Conservation (phyloP, 345 rosid species). For the Stellera chamaejasme region DNA sequence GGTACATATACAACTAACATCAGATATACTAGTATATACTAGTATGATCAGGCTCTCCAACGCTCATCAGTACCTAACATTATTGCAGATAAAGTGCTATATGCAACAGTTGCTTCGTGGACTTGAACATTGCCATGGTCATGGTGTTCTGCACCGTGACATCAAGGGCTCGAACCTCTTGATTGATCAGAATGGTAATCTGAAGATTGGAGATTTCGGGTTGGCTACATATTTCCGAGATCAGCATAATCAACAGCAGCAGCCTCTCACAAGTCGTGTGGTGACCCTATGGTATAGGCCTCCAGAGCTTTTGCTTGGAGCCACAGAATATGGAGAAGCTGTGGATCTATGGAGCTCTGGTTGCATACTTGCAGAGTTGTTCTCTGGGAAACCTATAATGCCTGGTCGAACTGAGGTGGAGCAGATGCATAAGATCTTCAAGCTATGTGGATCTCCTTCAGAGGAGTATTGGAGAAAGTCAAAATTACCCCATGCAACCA, state of each 20-base stretch:
- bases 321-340: slow-evolving; percentile 49
- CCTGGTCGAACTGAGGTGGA: slow-evolving; percentile 76
- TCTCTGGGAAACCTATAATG: slow-evolving; percentile 61
- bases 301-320: slow-evolving; percentile 59
- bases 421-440: slow-evolving; percentile 62
- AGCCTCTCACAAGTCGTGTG: slow-evolving; percentile 63
- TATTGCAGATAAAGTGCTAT: slow-evolving; percentile 55
- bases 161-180: slow-evolving; percentile 63
- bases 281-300: slow-evolving; percentile 70
- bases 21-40: no score
- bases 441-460: slow-evolving; percentile 69
- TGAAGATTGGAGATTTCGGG: slow-evolving; percentile 64
- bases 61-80: slow-evolving; percentile 1
- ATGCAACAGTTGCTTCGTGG: slow-evolving; percentile 57
- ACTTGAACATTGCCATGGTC: slow-evolving; percentile 56
- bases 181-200: slow-evolving; percentile 41
- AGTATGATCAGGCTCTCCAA: no score
- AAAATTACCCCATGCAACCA: slow-evolving; percentile 47
- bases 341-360: slow-evolving; percentile 69
- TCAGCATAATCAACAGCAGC: slow-evolving; percentile 26
- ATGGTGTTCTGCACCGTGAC: slow-evolving; percentile 58
- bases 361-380: slow-evolving; percentile 61
- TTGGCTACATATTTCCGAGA: slow-evolving; percentile 41
- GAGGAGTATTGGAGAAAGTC: slow-evolving; percentile 63
- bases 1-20: slow-evolving; percentile 28